These are phyloP conservation scores for Coccomyxa sp. DNA, from an alignment of 139 green algal genomes.

Conservation along the genomic window DNA sequence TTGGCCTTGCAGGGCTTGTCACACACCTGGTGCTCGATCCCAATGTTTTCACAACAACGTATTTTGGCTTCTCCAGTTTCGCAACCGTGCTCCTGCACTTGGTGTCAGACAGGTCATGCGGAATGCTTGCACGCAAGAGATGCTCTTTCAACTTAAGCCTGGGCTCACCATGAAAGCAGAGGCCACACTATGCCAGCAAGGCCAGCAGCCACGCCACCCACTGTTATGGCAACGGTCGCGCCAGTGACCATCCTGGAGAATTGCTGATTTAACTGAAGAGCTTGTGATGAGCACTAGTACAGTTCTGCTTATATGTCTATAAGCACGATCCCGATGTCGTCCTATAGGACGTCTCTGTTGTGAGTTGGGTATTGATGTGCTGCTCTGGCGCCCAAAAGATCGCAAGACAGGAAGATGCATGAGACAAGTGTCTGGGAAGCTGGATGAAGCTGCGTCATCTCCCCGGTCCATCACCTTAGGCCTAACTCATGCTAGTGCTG, in stretches of 20 bases:
- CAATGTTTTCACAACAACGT: not conserved
- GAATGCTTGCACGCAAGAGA: not conserved
- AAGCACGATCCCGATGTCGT: too few relatives aligned
- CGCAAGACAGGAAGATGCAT: too few relatives aligned
- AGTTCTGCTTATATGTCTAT: too few relatives aligned
- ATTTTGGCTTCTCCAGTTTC: not conserved
- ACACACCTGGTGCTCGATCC: not conserved
- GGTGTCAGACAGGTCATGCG: not conserved
- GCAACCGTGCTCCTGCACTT: not conserved
- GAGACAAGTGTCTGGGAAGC: too few relatives aligned
- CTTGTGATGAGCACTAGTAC: too few relatives aligned
- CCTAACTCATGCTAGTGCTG: too few relatives aligned
- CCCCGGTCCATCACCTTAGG: too few relatives aligned
- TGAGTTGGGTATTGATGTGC: too few relatives aligned
- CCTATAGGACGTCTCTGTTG: too few relatives aligned
- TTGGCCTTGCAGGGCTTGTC: not conserved
- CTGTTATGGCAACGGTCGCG: not conserved
- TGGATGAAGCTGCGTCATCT: too few relatives aligned
- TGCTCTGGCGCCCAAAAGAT: too few relatives aligned
- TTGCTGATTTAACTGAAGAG: too few relatives aligned
- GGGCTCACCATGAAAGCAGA: not conserved
- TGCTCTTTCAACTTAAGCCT: not conserved
- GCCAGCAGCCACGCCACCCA: not conserved
- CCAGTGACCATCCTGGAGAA: not conserved
- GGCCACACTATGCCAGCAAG: not conserved